These are phyloP conservation scores for Ormosia semicastrata DNA, from an alignment of 306 rosid species.

Conservation along the genomic window DNA sequence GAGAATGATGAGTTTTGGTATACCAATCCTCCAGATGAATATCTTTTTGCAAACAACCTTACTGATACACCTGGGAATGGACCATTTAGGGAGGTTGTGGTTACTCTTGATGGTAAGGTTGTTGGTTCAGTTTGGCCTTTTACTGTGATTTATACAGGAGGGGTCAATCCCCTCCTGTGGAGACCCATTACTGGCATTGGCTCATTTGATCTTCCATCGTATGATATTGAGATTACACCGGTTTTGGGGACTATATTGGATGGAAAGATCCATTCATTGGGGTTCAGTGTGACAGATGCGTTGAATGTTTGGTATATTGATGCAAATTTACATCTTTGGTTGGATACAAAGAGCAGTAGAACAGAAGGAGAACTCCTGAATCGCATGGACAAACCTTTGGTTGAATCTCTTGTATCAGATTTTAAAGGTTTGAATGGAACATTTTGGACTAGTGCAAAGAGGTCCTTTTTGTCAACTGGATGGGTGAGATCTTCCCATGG, in stretches of 20 bases:
- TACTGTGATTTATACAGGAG: conserved; percentile 88
- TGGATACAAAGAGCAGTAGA: conserved; percentile 54
- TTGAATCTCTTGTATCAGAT: conserved; percentile 39
- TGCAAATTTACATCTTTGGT: conserved; percentile 92
- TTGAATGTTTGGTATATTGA: conserved; percentile 85
- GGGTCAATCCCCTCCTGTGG: conserved; percentile 89
- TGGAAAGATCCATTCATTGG: conserved; percentile 60
- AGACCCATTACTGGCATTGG: conserved; percentile 89
- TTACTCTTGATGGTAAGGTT: conserved; percentile 56
- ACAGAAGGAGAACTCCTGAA: conserved; percentile 57
- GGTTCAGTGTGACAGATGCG: conserved; percentile 79
- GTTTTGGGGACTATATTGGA: conserved; percentile 65
- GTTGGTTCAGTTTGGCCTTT: conserved; percentile 89
- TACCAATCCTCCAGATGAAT: conserved; percentile 62
- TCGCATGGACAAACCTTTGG: conserved; percentile 47
- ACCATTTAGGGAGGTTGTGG: conserved; percentile 84
- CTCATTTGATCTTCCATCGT: conserved; percentile 80
- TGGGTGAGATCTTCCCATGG: conserved; percentile 80
- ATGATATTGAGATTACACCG: conserved; percentile 88
- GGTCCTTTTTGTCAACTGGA: conserved; percentile 62
- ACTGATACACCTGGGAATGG: conserved; percentile 69
- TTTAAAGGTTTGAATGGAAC: conserved; percentile 69
- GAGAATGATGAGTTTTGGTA: conserved; percentile 95
- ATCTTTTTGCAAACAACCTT: conserved; percentile 58
- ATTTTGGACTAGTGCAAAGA: conserved; percentile 51